Base-by-base conservation (phyloP, 1,139 yeast genomes). In the Pichia sp. region DNA sequence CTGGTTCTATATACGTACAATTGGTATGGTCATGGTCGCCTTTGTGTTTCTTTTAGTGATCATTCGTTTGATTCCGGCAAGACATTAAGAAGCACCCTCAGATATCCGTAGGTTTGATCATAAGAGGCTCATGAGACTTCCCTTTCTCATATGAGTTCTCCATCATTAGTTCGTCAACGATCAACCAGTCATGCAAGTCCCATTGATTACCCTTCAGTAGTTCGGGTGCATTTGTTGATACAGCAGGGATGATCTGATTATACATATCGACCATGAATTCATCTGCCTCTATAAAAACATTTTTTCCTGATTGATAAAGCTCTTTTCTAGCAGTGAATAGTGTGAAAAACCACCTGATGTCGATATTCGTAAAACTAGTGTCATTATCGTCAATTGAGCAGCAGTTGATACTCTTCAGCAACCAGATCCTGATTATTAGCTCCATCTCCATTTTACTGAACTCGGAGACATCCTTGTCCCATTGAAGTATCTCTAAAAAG, bases 361-460 rank as follows among this genome's bases (percentile, higher is more conserved):
- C 56, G 3, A 60, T 63, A 8, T 50, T 24, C 15, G 13, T 6
- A 5, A 17, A 47, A 12, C 16, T 11, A 12, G 12, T 18, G 1
- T 29, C 26, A 19, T 54, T 45, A 9, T 35, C 46, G 9, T 48
- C 40, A 35, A 66, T 66, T 3, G 53, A 56, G 8, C 59, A 55
- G 37, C 62, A 62, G 49, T 77, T 78, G 37, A 65, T 63, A 37
- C 71, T 66, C 41, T 84, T 64, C 31, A 79, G 69, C 30, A 80
- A 58, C 72, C 79, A 81, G 30, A 79, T 53, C 19, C 77, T 57
- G 6, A 39, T 3, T 14, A 39, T 29, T 60, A 82, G 62, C 8
- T 73, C 69, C 49, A 75, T 77, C 46, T 76, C 80, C 35, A 34
- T 38, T 38, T 69, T 65, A 20, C 67, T 49, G 23, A 78, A 50